Evolutionary conservation across 805 yeast genomes (phyloP).

Genomic region (Lipomyces yamanashiensis): DNA sequence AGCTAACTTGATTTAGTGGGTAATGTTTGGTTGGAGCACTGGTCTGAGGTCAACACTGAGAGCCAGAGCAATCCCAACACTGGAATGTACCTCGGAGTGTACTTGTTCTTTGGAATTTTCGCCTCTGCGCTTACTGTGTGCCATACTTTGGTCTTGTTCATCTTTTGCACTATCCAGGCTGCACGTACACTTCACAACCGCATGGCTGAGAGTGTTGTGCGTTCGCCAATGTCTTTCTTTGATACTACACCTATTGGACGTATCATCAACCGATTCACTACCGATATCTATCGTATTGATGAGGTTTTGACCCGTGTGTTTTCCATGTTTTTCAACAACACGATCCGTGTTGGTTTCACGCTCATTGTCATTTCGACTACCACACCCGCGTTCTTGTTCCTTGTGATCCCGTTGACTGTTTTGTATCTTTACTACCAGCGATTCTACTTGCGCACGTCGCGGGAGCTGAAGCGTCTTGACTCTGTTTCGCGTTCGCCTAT

Average conservation of each 20-base stretch:
- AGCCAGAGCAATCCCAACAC: conserved; percentile 74
- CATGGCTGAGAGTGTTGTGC: conserved; percentile 74
- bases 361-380: conserved; percentile 78
- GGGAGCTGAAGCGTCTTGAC: conserved; percentile 78
- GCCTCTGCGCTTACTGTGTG: conserved; percentile 63
- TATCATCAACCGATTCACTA: conserved; percentile 86
- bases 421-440: conserved; percentile 73
- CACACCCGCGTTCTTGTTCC: conserved; percentile 81
- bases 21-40: conserved; percentile 92
- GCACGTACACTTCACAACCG: conserved; percentile 70
- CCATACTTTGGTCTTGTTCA: conserved; percentile 75
- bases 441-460: conserved; percentile 68
- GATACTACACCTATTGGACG: conserved; percentile 97
- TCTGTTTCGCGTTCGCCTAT: conserved; percentile 76
- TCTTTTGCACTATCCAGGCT: conserved; percentile 80
- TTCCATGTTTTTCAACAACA: conserved; percentile 46
- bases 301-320: conserved; percentile 57
- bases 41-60: conserved; percentile 88
- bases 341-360: conserved; percentile 57
- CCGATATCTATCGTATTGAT: conserved; percentile 87
- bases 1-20: conserved; percentile 46
- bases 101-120: conserved; percentile 72
- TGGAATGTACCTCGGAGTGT: conserved; percentile 72
- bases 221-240: conserved; percentile 94
- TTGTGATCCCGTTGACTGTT: conserved; percentile 69